Conservation (phyloP, 2,329 filamentous ascomycete genomes). For the Fusarium incarnatum region DNA sequence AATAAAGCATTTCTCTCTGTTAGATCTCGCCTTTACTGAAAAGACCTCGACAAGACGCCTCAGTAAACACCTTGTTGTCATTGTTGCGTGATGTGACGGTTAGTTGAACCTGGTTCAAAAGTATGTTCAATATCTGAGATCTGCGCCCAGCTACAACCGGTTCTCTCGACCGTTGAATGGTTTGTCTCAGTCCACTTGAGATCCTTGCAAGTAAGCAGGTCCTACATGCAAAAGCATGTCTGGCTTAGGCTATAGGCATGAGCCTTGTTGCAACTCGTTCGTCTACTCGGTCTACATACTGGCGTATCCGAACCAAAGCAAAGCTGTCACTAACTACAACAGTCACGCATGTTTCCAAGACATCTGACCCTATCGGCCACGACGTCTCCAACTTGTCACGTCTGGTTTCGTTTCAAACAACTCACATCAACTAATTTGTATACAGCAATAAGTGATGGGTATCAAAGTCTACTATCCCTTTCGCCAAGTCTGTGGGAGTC, state of each 20-base stretch:
- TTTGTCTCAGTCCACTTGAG: constrained; percentile 9
- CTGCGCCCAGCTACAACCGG: background rate
- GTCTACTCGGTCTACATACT: background rate
- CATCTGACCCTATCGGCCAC: background rate
- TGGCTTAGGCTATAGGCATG: background rate
- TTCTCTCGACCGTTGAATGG: background rate
- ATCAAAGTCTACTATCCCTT: constrained; percentile 37
- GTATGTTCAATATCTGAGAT: background rate
- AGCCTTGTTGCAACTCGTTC: background rate
- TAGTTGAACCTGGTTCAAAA: background rate
- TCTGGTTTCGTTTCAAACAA: constrained; percentile 30
- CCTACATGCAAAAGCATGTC: background rate
- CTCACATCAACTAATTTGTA: constrained; percentile 10
- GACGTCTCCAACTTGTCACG: constrained; percentile 1
- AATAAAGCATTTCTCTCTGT: background rate
- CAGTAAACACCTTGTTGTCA: background rate
- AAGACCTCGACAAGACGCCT: constrained; percentile 5
- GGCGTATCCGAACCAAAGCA: background rate
- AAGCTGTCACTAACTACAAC: background rate
- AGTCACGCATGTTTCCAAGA: background rate
- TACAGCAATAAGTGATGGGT: constrained; percentile 31
- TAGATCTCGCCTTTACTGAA: constrained; percentile 11
- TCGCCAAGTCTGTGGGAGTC: constrained; percentile 33
- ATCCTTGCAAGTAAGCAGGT: constrained; percentile 13
- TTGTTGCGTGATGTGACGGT: background rate